Evolutionary conservation across 768 basidiomycete species (phyloP).

Genomic region (Boletus rex-veris): DNA sequence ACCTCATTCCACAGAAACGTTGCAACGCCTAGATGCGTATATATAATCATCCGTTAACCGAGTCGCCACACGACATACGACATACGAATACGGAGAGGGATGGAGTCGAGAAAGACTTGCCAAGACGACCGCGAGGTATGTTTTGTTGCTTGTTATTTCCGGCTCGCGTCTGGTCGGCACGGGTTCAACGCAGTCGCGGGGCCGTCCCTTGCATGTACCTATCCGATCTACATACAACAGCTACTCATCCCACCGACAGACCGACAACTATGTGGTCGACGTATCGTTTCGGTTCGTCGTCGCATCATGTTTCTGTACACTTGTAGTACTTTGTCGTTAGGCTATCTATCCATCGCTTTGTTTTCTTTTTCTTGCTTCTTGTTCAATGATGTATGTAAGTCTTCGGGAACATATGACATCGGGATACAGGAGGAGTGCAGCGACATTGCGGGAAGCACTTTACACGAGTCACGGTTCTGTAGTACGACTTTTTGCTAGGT

Average conservation of each 20-base stretch:
- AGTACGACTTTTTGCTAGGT: too few species aligned
- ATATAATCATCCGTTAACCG: constrained; percentile 15
- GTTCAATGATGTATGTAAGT: too few species aligned
- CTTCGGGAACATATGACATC: too few species aligned
- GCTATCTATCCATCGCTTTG: too few species aligned
- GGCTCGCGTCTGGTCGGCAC: background rate
- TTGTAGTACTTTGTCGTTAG: too few species aligned
- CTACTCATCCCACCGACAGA: background rate
- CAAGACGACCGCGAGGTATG: constrained; percentile 11
- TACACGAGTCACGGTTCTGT: too few species aligned
- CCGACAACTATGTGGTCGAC: constrained; percentile 1
- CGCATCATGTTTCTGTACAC: too few species aligned
- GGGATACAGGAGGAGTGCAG: too few species aligned
- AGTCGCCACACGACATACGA: background rate
- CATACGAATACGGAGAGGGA: constrained; percentile 1
- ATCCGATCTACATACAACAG: too few species aligned
- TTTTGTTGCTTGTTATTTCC: background rate
- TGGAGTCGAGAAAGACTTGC: constrained; percentile 18
- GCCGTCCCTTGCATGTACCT: background rate
- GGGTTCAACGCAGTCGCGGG: constrained; percentile 21
- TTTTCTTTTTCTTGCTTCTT: too few species aligned
- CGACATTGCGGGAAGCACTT: too few species aligned
- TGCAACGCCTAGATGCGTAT: background rate
- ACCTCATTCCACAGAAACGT: background rate
- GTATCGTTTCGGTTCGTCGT: too few species aligned